These are phyloP conservation scores for Aegilops sharonensis DNA, from an alignment of 176 grass and related monocot species.

Conservation along the genomic window DNA sequence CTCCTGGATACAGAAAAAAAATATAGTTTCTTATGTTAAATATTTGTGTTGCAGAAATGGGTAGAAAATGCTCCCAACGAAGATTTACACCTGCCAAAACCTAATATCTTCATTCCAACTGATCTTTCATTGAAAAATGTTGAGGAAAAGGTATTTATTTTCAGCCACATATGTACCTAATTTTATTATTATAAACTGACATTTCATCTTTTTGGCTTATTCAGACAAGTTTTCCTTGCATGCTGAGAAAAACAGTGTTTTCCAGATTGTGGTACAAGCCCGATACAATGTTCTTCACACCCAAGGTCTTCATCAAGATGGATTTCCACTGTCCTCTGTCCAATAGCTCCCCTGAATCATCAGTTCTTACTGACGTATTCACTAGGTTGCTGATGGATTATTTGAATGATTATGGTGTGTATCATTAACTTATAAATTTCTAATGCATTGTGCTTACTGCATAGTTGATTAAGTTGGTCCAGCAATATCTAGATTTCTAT, in stretches of 20 bases:
- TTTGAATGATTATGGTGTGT: conserved; percentile 95
- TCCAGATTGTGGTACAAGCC: conserved; percentile 96
- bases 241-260: conserved; percentile 79
- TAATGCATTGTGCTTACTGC: background rate
- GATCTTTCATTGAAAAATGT: conserved; percentile 71
- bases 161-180: background rate
- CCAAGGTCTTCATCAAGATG: conserved; percentile 77
- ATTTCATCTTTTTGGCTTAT: conserved; percentile 23
- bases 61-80: conserved; percentile 67
- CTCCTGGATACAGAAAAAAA: conserved; percentile 6
- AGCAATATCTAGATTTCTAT: conserved; percentile 17
- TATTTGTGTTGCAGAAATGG: conserved; percentile 68
- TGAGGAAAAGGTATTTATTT: conserved; percentile 59
- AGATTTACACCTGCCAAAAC: conserved; percentile 79
- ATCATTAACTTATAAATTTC: background rate
- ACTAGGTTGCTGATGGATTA: conserved; percentile 94
- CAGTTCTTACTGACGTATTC: conserved; percentile 77
- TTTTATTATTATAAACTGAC: conserved; percentile 30
- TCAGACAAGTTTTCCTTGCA: conserved; percentile 61
- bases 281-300: conserved; percentile 78
- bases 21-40: background rate
- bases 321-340: conserved; percentile 90
- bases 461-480: background rate
- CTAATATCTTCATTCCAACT: conserved; percentile 84
- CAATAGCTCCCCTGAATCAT: conserved; percentile 69